These are phyloP conservation scores for Coccomyxa subellipsoidea DNA, from an alignment of 163 green algal species.

Conservation along the genomic window DNA sequence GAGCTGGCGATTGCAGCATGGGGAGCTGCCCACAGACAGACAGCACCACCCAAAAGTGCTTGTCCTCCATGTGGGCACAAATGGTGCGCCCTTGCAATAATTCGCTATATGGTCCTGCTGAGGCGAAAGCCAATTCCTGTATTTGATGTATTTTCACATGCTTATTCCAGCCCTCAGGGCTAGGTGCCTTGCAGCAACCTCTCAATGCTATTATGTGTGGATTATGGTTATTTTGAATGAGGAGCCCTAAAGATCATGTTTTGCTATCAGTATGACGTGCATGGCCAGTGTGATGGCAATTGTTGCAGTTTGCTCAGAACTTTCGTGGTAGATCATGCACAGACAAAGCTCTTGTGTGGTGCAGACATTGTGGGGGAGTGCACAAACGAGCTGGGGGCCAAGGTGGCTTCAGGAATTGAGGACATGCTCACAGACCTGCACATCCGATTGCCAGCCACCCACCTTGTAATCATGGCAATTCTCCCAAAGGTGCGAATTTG, in stretches of 20 bases:
- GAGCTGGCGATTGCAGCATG: background rate
- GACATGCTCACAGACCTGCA: background rate
- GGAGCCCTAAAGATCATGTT: no score
- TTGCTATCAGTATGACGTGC: no score
- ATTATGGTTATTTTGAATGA: no score
- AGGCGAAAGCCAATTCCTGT: no score
- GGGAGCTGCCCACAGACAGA: background rate
- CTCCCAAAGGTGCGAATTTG: background rate
- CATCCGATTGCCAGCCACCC: background rate
- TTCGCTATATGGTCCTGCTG: no score
- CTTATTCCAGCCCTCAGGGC: no score
- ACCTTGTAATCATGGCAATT: background rate
- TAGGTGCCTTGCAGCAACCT: no score
- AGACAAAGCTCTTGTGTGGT: background rate
- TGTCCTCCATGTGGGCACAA: background rate
- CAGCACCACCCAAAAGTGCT: background rate
- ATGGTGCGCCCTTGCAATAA: background rate
- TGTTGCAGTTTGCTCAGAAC: background rate
- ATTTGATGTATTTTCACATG: no score
- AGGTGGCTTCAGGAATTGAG: background rate
- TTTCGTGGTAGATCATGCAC: background rate
- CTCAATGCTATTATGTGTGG: no score
- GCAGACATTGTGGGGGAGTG: slow-evolving; percentile 3
- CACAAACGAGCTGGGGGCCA: background rate
- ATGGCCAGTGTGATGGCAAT: no score